These are phyloP conservation scores for Eucalyptus viminalis DNA, from an alignment of 345 rosid genomes.

Conservation along the genomic window DNA sequence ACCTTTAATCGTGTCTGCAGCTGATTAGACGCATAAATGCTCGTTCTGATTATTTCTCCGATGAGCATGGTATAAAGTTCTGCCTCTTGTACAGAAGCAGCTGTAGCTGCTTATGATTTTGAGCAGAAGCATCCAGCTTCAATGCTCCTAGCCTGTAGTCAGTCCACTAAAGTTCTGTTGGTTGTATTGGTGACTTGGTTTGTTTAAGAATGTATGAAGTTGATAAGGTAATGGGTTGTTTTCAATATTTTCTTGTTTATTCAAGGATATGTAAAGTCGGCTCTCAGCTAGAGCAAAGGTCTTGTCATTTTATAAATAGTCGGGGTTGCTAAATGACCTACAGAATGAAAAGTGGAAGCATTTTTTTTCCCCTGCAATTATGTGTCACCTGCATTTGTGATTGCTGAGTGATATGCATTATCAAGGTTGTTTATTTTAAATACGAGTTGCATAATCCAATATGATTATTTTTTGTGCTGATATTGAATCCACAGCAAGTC, in stretches of 20 bases:
- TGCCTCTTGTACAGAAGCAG: not conserved
- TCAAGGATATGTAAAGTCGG: not conserved
- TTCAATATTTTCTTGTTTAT: not conserved
- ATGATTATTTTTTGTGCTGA: not conserved
- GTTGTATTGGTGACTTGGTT: not conserved
- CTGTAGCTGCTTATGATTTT: not conserved
- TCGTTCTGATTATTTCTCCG: not conserved
- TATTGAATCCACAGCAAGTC: not conserved
- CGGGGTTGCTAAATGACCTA: not conserved
- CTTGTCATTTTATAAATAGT: not conserved
- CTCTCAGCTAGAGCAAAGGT: not conserved
- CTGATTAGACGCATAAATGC: not conserved
- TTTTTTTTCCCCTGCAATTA: not conserved
- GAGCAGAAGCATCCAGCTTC: not conserved
- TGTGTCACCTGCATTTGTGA: not conserved
- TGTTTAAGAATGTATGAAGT: not conserved
- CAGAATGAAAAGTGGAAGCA: not conserved
- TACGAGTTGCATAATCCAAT: not conserved
- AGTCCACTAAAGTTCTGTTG: not conserved
- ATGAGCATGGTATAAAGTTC: not conserved
- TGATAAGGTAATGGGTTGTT: not conserved
- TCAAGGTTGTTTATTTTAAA: not conserved
- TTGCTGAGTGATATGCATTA: not conserved
- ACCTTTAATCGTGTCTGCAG: not conserved
- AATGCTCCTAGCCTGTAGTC: not conserved